Conservation (phyloP, 140 eudicot species). For the Senecio squalidus region DNA sequence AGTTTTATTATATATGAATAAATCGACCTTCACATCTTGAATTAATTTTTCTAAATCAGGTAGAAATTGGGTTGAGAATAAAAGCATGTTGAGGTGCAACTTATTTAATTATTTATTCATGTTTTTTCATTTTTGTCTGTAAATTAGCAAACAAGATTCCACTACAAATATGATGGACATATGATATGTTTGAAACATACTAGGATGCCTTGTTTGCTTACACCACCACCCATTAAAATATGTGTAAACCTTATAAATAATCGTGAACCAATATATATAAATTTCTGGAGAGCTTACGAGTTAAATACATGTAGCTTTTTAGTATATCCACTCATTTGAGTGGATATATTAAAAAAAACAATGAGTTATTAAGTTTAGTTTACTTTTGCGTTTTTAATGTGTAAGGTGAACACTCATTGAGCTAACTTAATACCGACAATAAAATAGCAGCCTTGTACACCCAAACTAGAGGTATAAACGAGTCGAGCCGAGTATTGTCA, state of each 20-base stretch:
- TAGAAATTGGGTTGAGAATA: slow-evolving; percentile 17
- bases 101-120: slow-evolving; percentile 6
- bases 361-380: no score
- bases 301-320: no score
- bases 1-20: neutral
- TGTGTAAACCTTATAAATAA: neutral
- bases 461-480: no score
- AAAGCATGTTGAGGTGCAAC: slow-evolving; percentile 22
- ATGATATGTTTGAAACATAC: slow-evolving; percentile 27
- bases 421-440: no score
- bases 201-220: slow-evolving; percentile 17
- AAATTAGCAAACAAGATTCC: slow-evolving; percentile 26
- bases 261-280: no score
- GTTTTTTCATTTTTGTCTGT: slow-evolving; percentile 20
- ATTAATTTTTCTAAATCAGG: neutral
- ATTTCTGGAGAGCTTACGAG: no score
- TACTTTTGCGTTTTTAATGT: no score
- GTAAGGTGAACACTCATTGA: no score
- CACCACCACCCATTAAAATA: slow-evolving; percentile 10
- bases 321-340: no score
- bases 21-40: neutral
- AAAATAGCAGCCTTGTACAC: no score
- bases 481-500: no score
- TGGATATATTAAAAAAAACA: no score
- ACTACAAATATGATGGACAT: slow-evolving; percentile 14